Conservation (phyloP, 2,329 filamentous ascomycete species). For the Nemania sp. region DNA sequence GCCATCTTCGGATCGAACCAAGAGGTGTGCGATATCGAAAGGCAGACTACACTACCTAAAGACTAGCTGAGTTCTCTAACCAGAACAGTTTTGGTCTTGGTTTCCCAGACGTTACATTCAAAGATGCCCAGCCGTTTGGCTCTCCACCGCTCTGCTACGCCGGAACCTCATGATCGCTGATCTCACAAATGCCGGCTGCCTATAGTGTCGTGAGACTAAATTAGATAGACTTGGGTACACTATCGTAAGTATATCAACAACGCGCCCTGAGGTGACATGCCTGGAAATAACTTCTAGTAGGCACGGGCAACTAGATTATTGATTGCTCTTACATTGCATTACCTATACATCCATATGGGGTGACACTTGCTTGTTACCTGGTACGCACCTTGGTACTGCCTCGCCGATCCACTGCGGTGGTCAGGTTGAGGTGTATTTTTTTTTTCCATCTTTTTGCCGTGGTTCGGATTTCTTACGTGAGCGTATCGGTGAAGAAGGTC, state of each 20-base stretch:
- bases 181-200: conserved; percentile 28
- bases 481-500: conserved; percentile 33
- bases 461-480: conserved; percentile 36
- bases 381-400: neutral
- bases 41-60: neutral
- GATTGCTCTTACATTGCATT: conserved; percentile 20
- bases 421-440: conserved; percentile 6
- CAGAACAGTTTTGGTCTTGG: conserved; percentile 23
- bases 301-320: conserved; percentile 5
- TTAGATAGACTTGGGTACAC: neutral
- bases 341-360: conserved; percentile 7
- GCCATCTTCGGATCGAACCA: conserved; percentile 18
- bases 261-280: conserved; percentile 4
- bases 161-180: conserved; percentile 34
- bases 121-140: conserved; percentile 19
- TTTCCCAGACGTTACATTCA: conserved; percentile 19
- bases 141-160: conserved; percentile 28
- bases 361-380: neutral
- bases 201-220: conserved; percentile 17
- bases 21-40: conserved; percentile 12
- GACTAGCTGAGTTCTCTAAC: conserved; percentile 13
- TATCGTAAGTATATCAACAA: conserved; percentile 9
- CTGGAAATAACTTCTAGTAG: conserved; percentile 5
- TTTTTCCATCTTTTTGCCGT: conserved; percentile 2
- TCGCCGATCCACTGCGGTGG: conserved; percentile 17